Evolutionary conservation across 495 filamentous ascomycete species (phyloP), one percentile per base, ranked within the genome.

Genomic region (Penicillium waksmanii): DNA sequence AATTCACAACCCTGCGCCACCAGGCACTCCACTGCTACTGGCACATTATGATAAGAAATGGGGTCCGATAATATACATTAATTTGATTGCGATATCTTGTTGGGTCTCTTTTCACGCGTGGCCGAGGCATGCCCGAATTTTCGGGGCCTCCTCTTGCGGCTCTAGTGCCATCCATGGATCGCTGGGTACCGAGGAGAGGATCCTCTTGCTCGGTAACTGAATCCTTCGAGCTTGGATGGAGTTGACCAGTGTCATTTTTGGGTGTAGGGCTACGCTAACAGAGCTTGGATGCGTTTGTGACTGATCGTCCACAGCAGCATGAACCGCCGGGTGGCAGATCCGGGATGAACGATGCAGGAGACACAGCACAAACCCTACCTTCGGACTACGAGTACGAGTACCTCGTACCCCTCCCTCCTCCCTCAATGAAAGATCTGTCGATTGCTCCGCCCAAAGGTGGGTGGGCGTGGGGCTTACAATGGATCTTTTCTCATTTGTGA

Each of bases 281-380:
- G 21, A 57, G 42, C 25, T 51, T 59, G 23, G 46, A 48, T 27
- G 11, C 15, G 11, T 48, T 59, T 65, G 56, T 67, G 65, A 67
- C 36, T 48, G 55, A 65, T 67, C 65, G 61, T 47, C 62, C n/a
- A 27, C 40, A 27, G 44, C 40, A 55, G 53, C 34, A 23, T 50
- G 38, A 43, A 59, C 55, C 27, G 23, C 23, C 23, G 23, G 23
- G 23, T 23, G 59, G 62, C 49, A 59, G 40, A 62, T 57, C 56
- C 58, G 58, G 27, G 55, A 66, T 51, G 55, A 56, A 51, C 42
- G 31, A 47, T 48, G 46, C 53, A 56, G 56, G 42, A 25, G 52
- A 55, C 15, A 52, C 12, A 59, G 52, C 19, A 53, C 42, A 48
- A 48, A 48, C 46, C 21, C 46, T 48, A 3, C 21, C 9, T 25